These are phyloP conservation scores for Ascochyta koolunga DNA, from an alignment of 2,329 filamentous ascomycete species.

Conservation along the genomic window DNA sequence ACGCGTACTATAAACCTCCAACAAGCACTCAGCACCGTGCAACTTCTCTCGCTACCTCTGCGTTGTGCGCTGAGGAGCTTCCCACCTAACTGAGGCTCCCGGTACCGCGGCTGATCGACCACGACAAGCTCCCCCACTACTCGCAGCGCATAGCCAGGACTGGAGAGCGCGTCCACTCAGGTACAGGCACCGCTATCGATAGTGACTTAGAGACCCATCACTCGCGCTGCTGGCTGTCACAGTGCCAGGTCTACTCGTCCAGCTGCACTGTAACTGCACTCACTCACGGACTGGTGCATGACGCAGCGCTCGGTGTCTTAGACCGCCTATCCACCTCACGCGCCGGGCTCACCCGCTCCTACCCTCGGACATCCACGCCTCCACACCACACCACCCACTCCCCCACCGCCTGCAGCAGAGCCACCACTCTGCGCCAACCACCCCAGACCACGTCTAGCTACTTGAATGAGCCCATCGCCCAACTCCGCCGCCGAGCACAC, in stretches of 20 bases:
- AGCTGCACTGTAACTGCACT: constrained; percentile 8
- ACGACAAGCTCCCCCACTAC: constrained; percentile 19
- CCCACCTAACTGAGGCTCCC: constrained; percentile 20
- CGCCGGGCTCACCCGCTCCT: constrained; percentile 21
- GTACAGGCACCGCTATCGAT: constrained; percentile 20
- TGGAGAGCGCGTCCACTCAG: constrained; percentile 4
- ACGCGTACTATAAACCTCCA: constrained; percentile 8
- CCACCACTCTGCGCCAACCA: constrained; percentile 12
- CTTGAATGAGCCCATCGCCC: constrained; percentile 51
- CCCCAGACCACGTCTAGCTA: constrained; percentile 20
- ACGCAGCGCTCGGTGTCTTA: constrained; percentile 33
- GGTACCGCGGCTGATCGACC: constrained; percentile 24
- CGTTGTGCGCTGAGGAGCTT: constrained; percentile 28
- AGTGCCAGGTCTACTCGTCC: constrained; percentile 20
- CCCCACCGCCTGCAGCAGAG: constrained; percentile 17
- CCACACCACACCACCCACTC: constrained; percentile 10
- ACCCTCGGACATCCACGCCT: constrained; percentile 8
- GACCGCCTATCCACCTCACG: constrained; percentile 17
- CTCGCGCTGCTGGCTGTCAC: constrained; percentile 21
- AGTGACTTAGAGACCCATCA: not conserved
- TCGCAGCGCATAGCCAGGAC: constrained; percentile 11
- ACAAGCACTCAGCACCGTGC: not conserved
- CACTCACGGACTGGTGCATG: constrained; percentile 28
- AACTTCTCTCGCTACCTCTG: constrained; percentile 1
- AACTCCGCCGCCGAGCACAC: constrained; percentile 35